Conservation (phyloP, 129 eudicot genomes). For the Solidago caesia region DNA sequence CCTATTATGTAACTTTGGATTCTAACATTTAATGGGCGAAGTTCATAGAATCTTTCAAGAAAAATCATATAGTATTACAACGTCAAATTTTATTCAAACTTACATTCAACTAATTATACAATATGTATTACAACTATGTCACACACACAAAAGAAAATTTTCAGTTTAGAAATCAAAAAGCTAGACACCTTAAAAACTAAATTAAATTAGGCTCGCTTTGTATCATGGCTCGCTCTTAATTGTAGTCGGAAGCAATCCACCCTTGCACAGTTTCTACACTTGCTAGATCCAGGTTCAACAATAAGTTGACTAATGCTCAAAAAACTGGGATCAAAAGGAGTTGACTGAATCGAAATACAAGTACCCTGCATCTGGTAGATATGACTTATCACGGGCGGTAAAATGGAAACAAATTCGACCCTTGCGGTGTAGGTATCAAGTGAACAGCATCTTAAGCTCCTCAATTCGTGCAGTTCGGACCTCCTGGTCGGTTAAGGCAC, state of each 20-base stretch:
- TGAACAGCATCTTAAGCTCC: conserved; percentile 94
- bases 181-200: not conserved
- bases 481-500: conserved; percentile 97
- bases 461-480: conserved; percentile 88
- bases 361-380: not conserved
- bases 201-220: not conserved
- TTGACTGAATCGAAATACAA: not conserved
- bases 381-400: not conserved
- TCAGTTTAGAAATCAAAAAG: not conserved
- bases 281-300: not conserved
- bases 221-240: not conserved
- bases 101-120: not conserved
- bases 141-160: not conserved
- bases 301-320: not conserved
- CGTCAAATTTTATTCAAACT: no score
- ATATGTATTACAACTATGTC: not conserved
- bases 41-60: no score
- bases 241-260: not conserved
- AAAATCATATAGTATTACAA: no score
- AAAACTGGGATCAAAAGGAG: not conserved
- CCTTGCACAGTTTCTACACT: not conserved
- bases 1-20: no score
- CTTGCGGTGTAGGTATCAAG: conserved; percentile 34
- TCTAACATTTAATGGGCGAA: no score
- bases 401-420: not conserved